These are phyloP conservation scores for Withania somnifera DNA, from an alignment of 305 asterid genomes.

Conservation along the genomic window DNA sequence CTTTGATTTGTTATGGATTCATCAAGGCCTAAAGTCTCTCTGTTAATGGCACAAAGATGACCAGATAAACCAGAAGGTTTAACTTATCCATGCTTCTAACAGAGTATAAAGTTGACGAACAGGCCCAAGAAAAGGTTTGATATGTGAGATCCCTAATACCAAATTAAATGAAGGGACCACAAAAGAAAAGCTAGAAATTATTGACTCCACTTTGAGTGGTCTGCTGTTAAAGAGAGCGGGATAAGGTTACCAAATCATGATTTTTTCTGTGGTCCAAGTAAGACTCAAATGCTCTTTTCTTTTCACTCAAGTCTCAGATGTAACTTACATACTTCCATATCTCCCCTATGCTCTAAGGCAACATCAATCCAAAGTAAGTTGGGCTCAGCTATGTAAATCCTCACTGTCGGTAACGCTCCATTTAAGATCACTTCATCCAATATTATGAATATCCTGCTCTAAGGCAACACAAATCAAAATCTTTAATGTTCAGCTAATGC, in stretches of 20 bases:
- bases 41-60: too few species aligned
- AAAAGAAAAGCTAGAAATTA: background rate
- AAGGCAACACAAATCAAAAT: background rate
- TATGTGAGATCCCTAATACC: background rate
- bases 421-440: too few species aligned
- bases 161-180: background rate
- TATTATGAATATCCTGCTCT: too few species aligned
- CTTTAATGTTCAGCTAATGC: background rate
- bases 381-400: background rate
- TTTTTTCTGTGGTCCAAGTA: background rate
- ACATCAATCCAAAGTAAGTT: background rate
- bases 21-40: too few species aligned
- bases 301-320: background rate
- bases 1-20: too few species aligned
- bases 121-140: background rate
- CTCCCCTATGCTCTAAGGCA: background rate
- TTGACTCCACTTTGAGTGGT: constrained; percentile 6
- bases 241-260: background rate
- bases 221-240: background rate
- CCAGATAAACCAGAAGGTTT: background rate
- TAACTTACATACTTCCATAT: background rate
- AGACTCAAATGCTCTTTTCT: background rate
- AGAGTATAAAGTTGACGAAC: background rate
- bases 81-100: background rate
- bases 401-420: background rate